Base-by-base conservation (phyloP, 208 protist species). In the Leishmania mexicana region DNA sequence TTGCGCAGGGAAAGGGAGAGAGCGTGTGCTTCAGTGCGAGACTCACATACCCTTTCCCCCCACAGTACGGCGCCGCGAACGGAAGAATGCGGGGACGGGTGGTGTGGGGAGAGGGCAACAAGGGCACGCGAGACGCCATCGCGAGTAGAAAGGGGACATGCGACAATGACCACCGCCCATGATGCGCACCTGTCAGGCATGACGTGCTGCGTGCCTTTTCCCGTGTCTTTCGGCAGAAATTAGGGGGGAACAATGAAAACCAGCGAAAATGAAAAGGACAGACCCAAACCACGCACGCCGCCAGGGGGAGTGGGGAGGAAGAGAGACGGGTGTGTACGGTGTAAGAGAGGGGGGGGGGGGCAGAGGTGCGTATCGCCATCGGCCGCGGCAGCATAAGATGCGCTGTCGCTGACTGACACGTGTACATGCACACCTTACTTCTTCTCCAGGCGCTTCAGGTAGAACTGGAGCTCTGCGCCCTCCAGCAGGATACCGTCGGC, bases 401-500 rank as follows among this genome's bases (percentile, higher is more conserved):
- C 51, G 51, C 51, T 13, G 51, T 19, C 51, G 51, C 57, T 62
- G 57, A 21, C 57, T 15, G 21, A 40, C 71, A 60, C 28, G 38
- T 17, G 57, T 19, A 54, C 40, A 13, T 42, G 67, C 19, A 47
- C 71, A 57, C 65, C 75, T 77, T 95, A 92, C 89, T 95, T 95
- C 95, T 99, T 99, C 80, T 97, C 90, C 77, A 99, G 92, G 92
- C 99, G 99, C 92, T 98, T 98, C 81, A 97, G 77, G 97, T 99
- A 99, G 99, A 99, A 99, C 82, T 99, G 95, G 51, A 99, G 95
- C 93, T 99, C 99, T 47, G 98, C 95, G 82, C 99, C 99, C 93
- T 99, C 99, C 49, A 99, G 97, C 87, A 99, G 93, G 88, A 99
- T 99, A 85, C 99, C 99, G 87, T 99, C 99, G 87, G 93, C 94